Evolutionary conservation across 805 yeast species (phyloP).

Genomic region (Zygosaccharomyces siamensis): DNA sequence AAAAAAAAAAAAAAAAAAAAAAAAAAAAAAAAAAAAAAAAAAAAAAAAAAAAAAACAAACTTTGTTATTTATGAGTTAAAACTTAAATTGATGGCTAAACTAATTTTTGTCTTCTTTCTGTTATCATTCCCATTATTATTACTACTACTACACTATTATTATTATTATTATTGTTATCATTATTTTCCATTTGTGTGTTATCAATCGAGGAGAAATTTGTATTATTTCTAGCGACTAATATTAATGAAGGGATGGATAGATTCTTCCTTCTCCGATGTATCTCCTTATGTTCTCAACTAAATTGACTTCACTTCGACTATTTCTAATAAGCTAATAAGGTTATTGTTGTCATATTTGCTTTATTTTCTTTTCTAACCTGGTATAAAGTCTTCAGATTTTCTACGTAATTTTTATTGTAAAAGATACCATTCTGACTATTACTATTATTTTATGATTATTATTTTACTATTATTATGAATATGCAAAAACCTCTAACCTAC

Average conservation of each 20-base stretch:
- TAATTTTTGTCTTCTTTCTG: background rate
- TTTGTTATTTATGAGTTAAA: background rate
- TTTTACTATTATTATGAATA: background rate
- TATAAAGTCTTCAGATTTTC: background rate
- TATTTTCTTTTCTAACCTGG: background rate
- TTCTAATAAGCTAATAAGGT: background rate
- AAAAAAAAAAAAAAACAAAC: no score
- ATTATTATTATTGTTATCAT: background rate
- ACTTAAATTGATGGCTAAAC: background rate
- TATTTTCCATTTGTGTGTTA: background rate
- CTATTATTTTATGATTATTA: background rate
- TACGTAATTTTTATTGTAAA: background rate
- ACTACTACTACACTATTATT: background rate
- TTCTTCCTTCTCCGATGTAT: background rate
- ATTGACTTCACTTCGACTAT: background rate
- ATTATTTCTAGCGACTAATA: conserved; percentile 1
- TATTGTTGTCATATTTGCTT: background rate
- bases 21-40: background rate
- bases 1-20: conserved; percentile 1
- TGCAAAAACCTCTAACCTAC: conserved; percentile 9
- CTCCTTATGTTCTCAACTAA: background rate
- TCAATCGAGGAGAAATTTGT: conserved; percentile 4
- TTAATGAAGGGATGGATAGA: background rate
- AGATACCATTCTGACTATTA: background rate
- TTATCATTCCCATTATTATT: background rate